Evolutionary conservation across 805 yeast species (phyloP).

Genomic region (Saccharomycopsis olivae): DNA sequence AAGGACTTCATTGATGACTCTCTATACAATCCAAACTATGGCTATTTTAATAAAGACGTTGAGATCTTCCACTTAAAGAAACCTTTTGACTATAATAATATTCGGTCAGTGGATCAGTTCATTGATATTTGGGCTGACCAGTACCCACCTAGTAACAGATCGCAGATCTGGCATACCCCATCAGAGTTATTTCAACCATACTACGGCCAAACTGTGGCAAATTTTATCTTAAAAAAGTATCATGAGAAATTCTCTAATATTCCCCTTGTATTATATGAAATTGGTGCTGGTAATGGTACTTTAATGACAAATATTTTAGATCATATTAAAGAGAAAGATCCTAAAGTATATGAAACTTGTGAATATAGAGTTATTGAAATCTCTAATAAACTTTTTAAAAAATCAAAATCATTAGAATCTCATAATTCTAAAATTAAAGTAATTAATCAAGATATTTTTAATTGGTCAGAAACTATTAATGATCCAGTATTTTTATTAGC

Average conservation of each 20-base stretch:
- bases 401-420: conserved; percentile 24
- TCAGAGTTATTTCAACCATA: conserved; percentile 76
- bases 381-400: conserved; percentile 53
- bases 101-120: conserved; percentile 59
- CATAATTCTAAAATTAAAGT: conserved; percentile 51
- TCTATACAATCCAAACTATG: conserved; percentile 70
- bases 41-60: conserved; percentile 72
- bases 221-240: conserved; percentile 64
- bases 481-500: conserved; percentile 74
- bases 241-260: conserved; percentile 55
- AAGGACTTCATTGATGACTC: conserved; percentile 81
- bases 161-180: conserved; percentile 83
- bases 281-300: conserved; percentile 89
- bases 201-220: conserved; percentile 79
- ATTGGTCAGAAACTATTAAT: conserved; percentile 50
- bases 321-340: conserved; percentile 49
- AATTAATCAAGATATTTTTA: conserved; percentile 65
- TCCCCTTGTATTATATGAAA: conserved; percentile 69
- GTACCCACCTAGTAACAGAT: conserved; percentile 31
- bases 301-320: conserved; percentile 66
- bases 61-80: conserved; percentile 65
- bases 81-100: conserved; percentile 35
- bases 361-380: conserved; percentile 67
- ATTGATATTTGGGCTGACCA: conserved; percentile 51
- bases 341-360: conserved; percentile 62